A percentile compares a stretch with the other conserved stretches of the same genome.
phyloP scores from a whole-genome alignment of 495 filamentous ascomycete genomes.

The Penicillium ucsense region DNA sequence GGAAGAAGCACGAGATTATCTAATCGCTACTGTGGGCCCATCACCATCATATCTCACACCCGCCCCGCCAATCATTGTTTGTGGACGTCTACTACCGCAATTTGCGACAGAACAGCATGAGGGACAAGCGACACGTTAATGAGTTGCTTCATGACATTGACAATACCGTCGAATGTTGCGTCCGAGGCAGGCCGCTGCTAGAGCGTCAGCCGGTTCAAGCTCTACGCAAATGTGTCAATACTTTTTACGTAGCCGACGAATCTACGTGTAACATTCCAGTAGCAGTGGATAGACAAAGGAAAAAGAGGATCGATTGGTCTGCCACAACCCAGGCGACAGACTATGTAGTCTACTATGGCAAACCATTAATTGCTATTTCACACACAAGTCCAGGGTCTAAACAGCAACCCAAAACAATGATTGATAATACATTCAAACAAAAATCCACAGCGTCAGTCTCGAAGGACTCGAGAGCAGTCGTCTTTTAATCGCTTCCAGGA shows the following conservation, averaged over 20 bases:
- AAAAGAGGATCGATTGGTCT: conserved; percentile 21
- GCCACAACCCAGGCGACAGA: conserved; percentile 14
- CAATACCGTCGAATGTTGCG: too few relatives aligned
- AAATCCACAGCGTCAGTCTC: conserved; percentile 5
- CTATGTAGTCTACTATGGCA: conserved; percentile 28
- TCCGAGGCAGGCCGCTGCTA: too few relatives aligned
- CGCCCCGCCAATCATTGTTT: not conserved
- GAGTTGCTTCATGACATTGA: too few relatives aligned
- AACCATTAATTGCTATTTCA: conserved; percentile 30
- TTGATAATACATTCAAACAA: conserved; percentile 30
- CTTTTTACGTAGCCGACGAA: too few relatives aligned
- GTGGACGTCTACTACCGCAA: too few relatives aligned
- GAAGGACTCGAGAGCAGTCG: conserved; percentile 2
- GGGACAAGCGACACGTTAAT: too few relatives aligned
- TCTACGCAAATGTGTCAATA: too few relatives aligned
- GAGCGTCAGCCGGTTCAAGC: too few relatives aligned
- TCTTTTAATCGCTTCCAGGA: conserved; percentile 17
- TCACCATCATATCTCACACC: conserved; percentile 2
- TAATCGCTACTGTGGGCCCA: conserved; percentile 4
- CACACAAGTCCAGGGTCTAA: conserved; percentile 25
- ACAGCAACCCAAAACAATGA: conserved; percentile 24
- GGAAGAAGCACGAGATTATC: conserved; percentile 4
- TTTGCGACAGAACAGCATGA: too few relatives aligned
- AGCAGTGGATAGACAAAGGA: conserved; percentile 1
- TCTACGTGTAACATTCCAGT: not conserved